Evolutionary conservation across 306 rosid genomes (phyloP), one percentile per base, ranked within the genome.

Genomic region (Mucuna pruriens): DNA sequence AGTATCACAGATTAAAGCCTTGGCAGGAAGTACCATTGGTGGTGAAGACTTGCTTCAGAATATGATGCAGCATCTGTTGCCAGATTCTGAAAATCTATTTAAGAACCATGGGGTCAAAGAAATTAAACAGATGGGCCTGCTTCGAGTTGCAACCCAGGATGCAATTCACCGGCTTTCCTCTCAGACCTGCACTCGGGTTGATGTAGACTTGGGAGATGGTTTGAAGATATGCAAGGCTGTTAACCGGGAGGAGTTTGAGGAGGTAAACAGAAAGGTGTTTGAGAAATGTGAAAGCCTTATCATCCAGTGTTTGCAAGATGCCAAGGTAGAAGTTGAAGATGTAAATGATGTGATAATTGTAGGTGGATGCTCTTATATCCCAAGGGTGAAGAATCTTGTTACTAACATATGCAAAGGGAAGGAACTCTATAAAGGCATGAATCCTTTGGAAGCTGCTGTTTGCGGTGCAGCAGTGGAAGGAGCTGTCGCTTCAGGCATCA

Each of bases 41-140:
- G 99, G 99, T 58, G 99, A 95, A 85, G 99, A 95, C 87, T 68
- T 95, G 73, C 97, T 95, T 82, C 98, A 91, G 87, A 95, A 89
- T 52, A 91, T 87, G 89, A 91, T 92, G 92, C 86, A 22, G 9
- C 39, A 90, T 84, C 87, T 95, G 44, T 78, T 91, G 63, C 97
- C 97, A 2, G 84, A 89, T 61, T 82, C 84, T n/a, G 91, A 88
- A 34, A 67, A 40, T 49, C 84, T 91, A 65, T 85, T 90, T 61
- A 75, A 81, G 42, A 85, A 36, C 58, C 91, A 75, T 4, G 88
- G 94, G 7, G 76, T 85, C 17, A 76, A 87, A 11, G 93, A 91
- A 69, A 91, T 93, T 54, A 80, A 86, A 62, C 75, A 84, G 0
- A 84, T 89, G 83, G 97, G 83, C 9, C 58, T 91, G 79, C 97